phyloP scores from a whole-genome alignment of 1,284 basidiomycete species.

The Mrakiaceae sp. region DNA sequence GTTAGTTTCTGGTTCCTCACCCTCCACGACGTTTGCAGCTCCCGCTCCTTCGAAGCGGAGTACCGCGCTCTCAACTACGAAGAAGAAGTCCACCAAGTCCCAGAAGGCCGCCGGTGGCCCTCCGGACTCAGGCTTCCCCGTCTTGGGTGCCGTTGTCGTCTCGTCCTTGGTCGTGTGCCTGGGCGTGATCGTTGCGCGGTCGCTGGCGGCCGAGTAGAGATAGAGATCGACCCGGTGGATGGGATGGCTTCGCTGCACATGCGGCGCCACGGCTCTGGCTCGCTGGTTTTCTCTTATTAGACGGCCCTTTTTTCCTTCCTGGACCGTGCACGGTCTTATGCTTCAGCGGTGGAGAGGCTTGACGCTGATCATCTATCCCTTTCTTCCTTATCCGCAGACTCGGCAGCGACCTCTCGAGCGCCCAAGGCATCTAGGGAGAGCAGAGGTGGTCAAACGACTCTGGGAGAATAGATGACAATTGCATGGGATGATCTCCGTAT shows the following conservation, averaged over 20 bases:
- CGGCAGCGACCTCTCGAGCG: neutral
- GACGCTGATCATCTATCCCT: neutral
- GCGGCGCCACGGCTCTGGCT: neutral
- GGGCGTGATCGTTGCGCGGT: neutral
- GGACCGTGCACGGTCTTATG: neutral
- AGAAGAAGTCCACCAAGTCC: neutral
- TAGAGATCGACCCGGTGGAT: neutral
- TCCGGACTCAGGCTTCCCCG: neutral
- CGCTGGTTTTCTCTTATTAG: neutral
- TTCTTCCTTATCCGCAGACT: neutral
- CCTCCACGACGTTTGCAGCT: neutral
- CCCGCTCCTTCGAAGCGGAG: neutral
- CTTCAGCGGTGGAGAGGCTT: neutral
- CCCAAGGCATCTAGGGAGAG: too few relatives aligned
- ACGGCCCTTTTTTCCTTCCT: neutral
- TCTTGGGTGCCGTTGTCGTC: neutral
- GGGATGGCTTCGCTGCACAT: neutral
- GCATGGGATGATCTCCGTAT: too few relatives aligned
- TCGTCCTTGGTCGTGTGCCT: neutral
- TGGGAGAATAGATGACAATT: too few relatives aligned
- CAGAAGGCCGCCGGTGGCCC: neutral
- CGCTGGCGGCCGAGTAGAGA: neutral
- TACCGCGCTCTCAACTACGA: neutral
- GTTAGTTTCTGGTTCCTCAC: constrained; percentile 8
- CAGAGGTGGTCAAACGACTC: too few relatives aligned